Conservation (phyloP, 768 basidiomycete species). For the Dendrothele bispora region DNA sequence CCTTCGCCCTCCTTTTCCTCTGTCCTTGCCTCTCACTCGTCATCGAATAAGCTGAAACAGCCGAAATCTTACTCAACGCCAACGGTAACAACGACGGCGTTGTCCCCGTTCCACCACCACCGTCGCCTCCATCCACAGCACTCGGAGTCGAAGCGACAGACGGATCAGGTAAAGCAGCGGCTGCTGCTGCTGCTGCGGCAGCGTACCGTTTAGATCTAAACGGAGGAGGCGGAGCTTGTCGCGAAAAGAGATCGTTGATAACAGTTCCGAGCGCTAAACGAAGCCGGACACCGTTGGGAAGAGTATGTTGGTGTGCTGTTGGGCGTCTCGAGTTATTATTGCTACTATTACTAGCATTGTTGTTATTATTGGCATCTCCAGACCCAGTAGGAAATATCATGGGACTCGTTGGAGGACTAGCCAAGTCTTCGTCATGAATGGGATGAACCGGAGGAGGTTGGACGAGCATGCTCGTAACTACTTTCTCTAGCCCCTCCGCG, state of each 20-base stretch:
- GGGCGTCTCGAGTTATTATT: too few species aligned
- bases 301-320: slow-evolving; percentile 62
- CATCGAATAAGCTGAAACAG: slow-evolving; percentile 3
- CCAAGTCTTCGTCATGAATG: slow-evolving; percentile 51
- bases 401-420: slow-evolving; percentile 54
- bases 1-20: not conserved
- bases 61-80: not conserved
- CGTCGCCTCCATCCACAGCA: slow-evolving; percentile 1
- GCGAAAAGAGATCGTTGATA: slow-evolving; percentile 80
- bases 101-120: too few species aligned
- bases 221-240: slow-evolving; percentile 59
- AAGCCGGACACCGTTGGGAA: slow-evolving; percentile 82
- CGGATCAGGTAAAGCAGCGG: slow-evolving; percentile 14
- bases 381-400: slow-evolving; percentile 37
- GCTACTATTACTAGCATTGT: slow-evolving; percentile 14
- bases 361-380: too few species aligned
- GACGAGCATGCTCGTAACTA: slow-evolving; percentile 76
- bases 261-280: slow-evolving; percentile 74
- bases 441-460: slow-evolving; percentile 71
- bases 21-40: slow-evolving; percentile 1
- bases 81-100: not conserved
- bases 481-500: slow-evolving; percentile 82
- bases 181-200: slow-evolving; percentile 20
- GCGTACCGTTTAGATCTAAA: slow-evolving; percentile 38
- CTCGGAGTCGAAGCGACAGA: slow-evolving; percentile 2